These are phyloP conservation scores for Cunninghamia lanceolata DNA, from an alignment of 75 land plant genomes.

Conservation along the genomic window DNA sequence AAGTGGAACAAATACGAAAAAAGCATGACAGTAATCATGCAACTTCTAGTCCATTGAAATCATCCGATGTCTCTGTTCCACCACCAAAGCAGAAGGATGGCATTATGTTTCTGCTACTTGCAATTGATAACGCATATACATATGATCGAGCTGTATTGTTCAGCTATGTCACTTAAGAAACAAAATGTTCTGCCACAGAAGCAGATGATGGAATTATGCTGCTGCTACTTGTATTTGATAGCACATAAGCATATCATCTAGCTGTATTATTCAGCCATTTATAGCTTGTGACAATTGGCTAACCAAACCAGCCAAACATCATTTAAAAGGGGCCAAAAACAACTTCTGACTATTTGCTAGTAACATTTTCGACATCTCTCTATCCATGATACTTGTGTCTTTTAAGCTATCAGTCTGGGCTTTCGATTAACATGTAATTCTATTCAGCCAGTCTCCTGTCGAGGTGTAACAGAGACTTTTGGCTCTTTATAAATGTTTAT, in stretches of 20 bases:
- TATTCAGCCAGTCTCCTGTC: background rate
- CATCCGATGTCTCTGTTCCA: background rate
- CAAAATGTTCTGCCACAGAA: too few species aligned
- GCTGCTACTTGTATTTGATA: background rate
- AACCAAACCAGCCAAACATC: too few species aligned
- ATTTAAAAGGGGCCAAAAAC: too few species aligned
- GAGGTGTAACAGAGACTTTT: background rate
- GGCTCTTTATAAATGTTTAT: too few species aligned
- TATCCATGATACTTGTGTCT: background rate
- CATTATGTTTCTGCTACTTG: background rate
- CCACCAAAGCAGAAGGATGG: background rate
- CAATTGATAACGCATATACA: background rate
- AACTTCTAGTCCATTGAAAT: background rate
- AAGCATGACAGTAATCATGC: background rate
- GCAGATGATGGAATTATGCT: background rate
- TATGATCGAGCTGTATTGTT: background rate
- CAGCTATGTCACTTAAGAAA: background rate
- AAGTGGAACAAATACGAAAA: background rate
- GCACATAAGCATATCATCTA: background rate
- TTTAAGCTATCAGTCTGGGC: background rate
- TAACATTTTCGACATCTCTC: background rate
- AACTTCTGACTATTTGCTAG: background rate
- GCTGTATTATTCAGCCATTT: background rate
- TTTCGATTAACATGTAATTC: background rate
- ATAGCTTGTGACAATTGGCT: too few species aligned